Evolutionary conservation across 164 flowering plant genomes (phyloP), one percentile per base, ranked within the genome.

Genomic region (Nelumbo lutea): DNA sequence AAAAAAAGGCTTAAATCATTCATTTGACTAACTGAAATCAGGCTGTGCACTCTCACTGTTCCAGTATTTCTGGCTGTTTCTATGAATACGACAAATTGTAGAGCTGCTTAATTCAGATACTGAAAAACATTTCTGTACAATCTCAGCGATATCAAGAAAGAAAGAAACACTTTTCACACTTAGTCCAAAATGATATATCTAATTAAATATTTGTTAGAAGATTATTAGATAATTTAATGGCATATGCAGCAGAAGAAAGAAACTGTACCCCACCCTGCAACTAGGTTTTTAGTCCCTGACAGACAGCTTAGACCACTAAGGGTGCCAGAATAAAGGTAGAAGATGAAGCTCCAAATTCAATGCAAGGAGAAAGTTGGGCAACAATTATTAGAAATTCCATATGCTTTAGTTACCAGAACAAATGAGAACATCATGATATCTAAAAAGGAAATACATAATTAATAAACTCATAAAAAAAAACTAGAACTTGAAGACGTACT

Each of bases 401-500:
- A 65, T 57, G 27, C 58, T n/a, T n/a, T 42, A 68, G 57, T 46
- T 45, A 47, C 10, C 41, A 67, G 8, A 40, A 55, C 52, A 27
- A 51, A 64, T 14, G 13, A 52, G 27, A 2, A 63, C 53, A 52
- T 44, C 48, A 57, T 48, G 58, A 46, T 40, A 38, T 38, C 48
- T 13, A 45, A 42, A 51, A 59, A 51, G 15, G 42, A 46, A 43
- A 9, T 43, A 27, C 27, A 27, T 27, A 27, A 27, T 27, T 27
- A 46, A 11, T 59, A 5, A 5, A 8, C 59, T 57, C 8, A 4
- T 5, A 40, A 58, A 42, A 42, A 60, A 27, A 15, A 13, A 50
- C 9, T 39, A n/a, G 52, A 10, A 41, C 10, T 53, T 27, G 43
- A 64, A 59, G 61, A 88, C 93, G 27, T 90, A 94, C 99, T 87